Conservation (phyloP, 73 alveolate genomes). For the Diophrys appendiculata region DNA sequence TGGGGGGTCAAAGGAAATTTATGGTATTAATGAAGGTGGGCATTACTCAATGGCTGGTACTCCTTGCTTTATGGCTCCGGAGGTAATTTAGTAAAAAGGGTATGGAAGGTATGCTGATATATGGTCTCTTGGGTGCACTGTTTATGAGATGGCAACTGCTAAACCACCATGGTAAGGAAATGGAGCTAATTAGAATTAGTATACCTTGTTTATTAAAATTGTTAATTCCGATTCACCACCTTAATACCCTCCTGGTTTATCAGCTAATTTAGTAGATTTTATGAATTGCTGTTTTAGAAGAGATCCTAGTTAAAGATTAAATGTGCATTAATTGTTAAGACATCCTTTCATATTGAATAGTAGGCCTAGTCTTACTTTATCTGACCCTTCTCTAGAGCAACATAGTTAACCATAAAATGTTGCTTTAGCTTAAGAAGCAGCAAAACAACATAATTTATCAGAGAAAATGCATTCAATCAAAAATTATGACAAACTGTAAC, state of each 20-base stretch:
- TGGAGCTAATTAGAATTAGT: constrained; percentile 33
- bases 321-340: constrained; percentile 72
- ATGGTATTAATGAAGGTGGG: constrained; percentile 12
- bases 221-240: constrained; percentile 72
- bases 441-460: too few relatives aligned
- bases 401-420: too few relatives aligned
- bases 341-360: constrained; percentile 67
- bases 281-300: constrained; percentile 73
- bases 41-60: constrained; percentile 62
- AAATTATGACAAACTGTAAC: background rate
- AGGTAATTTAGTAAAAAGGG: constrained; percentile 62
- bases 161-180: constrained; percentile 67
- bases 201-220: constrained; percentile 57
- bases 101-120: constrained; percentile 83
- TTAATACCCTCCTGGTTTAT: constrained; percentile 69
- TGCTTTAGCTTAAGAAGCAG: too few relatives aligned
- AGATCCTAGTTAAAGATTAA: constrained; percentile 70
- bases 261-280: constrained; percentile 63
- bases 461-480: too few relatives aligned
- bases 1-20: constrained; percentile 83
- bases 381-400: too few relatives aligned
- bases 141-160: constrained; percentile 75
- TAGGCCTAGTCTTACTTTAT: too few relatives aligned
- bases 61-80: constrained; percentile 93
- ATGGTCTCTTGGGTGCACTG: constrained; percentile 90